Base-by-base conservation (phyloP, 129 eudicot genomes). In the Chrysanthemum seticuspe region DNA sequence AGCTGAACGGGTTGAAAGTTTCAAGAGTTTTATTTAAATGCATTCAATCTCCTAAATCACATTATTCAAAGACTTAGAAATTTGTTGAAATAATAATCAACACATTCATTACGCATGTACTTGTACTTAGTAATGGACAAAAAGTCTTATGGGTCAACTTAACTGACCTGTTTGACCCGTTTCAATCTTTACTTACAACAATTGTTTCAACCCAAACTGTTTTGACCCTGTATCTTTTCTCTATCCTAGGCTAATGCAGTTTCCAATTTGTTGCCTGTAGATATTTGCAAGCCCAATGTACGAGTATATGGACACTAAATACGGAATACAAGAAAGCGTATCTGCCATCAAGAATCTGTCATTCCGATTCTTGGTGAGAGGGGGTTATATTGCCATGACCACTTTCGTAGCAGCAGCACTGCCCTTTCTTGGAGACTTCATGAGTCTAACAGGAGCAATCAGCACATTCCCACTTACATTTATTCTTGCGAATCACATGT, bases 401-500 rank as follows among this genome's bases (percentile, higher is more conserved):
- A 85, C 97, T 10, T 74, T 95, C 3, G 76, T 91, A 3, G 69
- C 99, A 8, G 99, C 99, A 2, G 67, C 87, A 16, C 68, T 95
- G 54, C 99, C 99, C 3, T 95, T 95, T 79, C 66, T 95, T 36
- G 97, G 97, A 65, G 99, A 95, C 80, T 91, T 95, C 85, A 95
- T 95, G 97, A 90, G 96, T 81, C 87, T 95, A 31, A 88, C 97
- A 0, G 99, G 99, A 4, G 96, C 97, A 1, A 76, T 95, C 57
- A 95, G 95, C 71, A 90, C 96, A 2, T 86, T 95, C 79, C 97
- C 99, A 1, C 94, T 95, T n/a, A 91, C 97, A 3, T 95, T 95
- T 69, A 95, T 95, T 64, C 96, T 95, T 9, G 97, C 97, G 12
- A 91, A 95, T 80, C 99, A 95, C 86, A 95, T 90, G 99, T 91